phyloP scores from a whole-genome alignment of 1,139 yeast genomes.

The Wickerhamiella infanticola region DNA sequence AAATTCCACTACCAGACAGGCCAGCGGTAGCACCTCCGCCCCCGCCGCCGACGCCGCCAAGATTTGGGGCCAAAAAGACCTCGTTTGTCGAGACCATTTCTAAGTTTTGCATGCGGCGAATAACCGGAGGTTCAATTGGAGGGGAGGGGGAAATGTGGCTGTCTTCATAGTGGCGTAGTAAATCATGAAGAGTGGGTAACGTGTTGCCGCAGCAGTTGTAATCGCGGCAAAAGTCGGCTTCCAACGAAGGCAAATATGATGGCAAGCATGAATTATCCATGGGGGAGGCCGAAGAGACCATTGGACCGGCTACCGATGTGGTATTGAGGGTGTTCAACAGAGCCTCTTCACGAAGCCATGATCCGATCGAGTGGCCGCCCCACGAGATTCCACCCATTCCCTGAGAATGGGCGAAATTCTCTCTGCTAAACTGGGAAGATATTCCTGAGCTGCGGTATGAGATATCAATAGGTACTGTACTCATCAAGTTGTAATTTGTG shows the following conservation, averaged over 20 bases:
- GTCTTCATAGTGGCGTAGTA: slow-evolving; percentile 89
- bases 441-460: slow-evolving; percentile 22
- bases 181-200: slow-evolving; percentile 83
- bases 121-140: slow-evolving; percentile 34
- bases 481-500: slow-evolving; percentile 7
- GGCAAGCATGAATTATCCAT: slow-evolving; percentile 28
- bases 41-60: slow-evolving; percentile 1
- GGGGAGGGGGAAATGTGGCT: slow-evolving; percentile 70
- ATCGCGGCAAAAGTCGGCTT: slow-evolving; percentile 92
- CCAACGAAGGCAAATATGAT: slow-evolving; percentile 76
- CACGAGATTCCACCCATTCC: slow-evolving; percentile 98
- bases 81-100: slow-evolving; percentile 82
- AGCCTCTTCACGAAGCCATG: slow-evolving; percentile 84
- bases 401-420: slow-evolving; percentile 86
- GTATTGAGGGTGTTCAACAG: slow-evolving; percentile 18
- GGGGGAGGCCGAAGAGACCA: slow-evolving; percentile 14
- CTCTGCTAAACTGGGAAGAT: slow-evolving; percentile 42
- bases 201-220: slow-evolving; percentile 91
- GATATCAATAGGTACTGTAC: slow-evolving; percentile 30
- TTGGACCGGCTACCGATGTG: slow-evolving; percentile 7
- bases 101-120: slow-evolving; percentile 27
- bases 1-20: not conserved
- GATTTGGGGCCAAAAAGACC: slow-evolving; percentile 38
- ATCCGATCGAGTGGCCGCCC: slow-evolving; percentile 91
- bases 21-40: slow-evolving; percentile 7